Evolutionary conservation across 495 filamentous ascomycete species (phyloP), one percentile per base, ranked within the genome.

Genomic region (Daldinia concentrica): DNA sequence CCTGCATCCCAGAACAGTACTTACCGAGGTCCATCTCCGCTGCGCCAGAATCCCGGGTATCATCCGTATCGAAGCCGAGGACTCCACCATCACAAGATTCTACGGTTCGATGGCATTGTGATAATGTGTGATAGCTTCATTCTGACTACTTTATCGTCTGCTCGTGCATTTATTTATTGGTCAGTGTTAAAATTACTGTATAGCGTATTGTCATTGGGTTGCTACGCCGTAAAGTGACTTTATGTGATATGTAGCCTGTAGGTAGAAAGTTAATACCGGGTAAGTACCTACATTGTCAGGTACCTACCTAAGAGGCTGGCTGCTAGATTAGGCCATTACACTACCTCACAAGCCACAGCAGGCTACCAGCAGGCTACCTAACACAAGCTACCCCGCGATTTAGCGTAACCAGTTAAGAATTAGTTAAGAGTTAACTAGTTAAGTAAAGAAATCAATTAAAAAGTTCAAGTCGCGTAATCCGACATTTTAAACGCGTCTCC

Each of bases 401-500:
- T 72, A 68, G 69, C 39, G 64, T 32, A 45, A 4, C 60, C 64
- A 14, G 34, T 64, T 30, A 48, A 27, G 26, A 17, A n/a, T n/a
- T n/a, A n/a, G n/a, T n/a, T n/a, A n/a, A n/a, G n/a, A n/a, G n/a
- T n/a, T n/a, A n/a, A n/a, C n/a, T n/a, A n/a, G 14, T 54, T 54
- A 9, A 6, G 14, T 50, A 43, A 29, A 15, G 37, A 43, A 70
- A 64, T 67, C 43, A 67, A 71, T 64, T 71, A 70, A 74, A 74
- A 71, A 63, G 45, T 63, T 41, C 37, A 48, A 41, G 68, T 71
- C 72, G 72, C 72, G 72, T 74, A 66, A 70, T 65, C 30, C 34
- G 54, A 51, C 51, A 27, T 34, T 57, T 57, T 50, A 11, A 69
- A 68, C 75, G 75, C 75, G 75, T 77, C 59, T 68, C 62, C 57